These are phyloP conservation scores for Prunus yedoensis DNA, from an alignment of 331 rosid species.

Conservation along the genomic window DNA sequence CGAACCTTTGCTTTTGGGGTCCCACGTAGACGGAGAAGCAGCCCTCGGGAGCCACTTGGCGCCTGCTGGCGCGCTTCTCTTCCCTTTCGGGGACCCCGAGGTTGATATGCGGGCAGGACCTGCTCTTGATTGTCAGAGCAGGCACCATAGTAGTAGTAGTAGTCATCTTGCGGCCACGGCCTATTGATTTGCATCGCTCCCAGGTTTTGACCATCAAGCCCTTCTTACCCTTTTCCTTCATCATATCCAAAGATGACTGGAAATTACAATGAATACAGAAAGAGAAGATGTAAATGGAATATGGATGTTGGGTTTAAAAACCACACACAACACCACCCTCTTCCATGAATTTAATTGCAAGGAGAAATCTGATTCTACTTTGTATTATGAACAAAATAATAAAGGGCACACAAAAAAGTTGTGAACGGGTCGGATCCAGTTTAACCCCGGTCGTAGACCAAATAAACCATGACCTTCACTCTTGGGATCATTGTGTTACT, in stretches of 20 bases:
- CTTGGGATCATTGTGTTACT: slow-evolving; percentile 78
- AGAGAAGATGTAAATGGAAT: neutral
- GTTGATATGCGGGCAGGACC: slow-evolving; percentile 36
- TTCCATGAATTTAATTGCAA: neutral
- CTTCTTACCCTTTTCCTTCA: slow-evolving; percentile 32
- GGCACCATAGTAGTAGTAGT: neutral
- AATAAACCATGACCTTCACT: slow-evolving; percentile 47
- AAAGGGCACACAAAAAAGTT: neutral
- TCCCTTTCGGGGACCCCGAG: neutral
- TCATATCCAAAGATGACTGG: slow-evolving; percentile 6
- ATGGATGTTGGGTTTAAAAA: neutral
- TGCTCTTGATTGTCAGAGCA: slow-evolving; percentile 35
- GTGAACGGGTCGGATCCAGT: neutral
- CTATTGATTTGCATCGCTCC: slow-evolving; percentile 79
- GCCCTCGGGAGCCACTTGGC: slow-evolving; percentile 58
- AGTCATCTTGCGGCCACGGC: slow-evolving; percentile 24
- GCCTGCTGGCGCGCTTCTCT: slow-evolving; percentile 5
- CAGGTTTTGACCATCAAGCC: slow-evolving; percentile 67
- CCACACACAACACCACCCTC: slow-evolving; percentile 14
- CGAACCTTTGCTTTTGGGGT: slow-evolving; percentile 60
- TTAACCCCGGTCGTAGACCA: slow-evolving; percentile 78
- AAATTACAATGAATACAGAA: neutral
- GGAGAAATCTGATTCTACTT: neutral
- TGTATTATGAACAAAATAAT: neutral
- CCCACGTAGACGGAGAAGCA: slow-evolving; percentile 88